phyloP scores from a whole-genome alignment of 441 rosid genomes.

The Gossypium schwendimanii region DNA sequence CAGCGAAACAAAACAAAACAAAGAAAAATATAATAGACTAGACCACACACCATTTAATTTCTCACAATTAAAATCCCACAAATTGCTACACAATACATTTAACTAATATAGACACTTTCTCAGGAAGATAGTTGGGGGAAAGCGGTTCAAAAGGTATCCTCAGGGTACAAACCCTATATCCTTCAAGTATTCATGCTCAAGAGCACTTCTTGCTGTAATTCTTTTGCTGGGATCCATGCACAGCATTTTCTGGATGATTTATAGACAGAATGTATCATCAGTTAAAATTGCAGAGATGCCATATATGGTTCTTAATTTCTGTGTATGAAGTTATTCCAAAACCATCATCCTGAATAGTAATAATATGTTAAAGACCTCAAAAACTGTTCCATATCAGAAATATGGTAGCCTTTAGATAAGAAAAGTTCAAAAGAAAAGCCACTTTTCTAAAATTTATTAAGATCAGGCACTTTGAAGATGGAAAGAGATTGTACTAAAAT shows the following conservation, averaged over 20 bases:
- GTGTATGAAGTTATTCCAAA: not conserved
- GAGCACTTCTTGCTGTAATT: slow-evolving; percentile 79
- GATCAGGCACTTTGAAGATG: not conserved
- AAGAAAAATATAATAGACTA: not conserved
- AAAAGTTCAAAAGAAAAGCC: not conserved
- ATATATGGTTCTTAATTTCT: not conserved
- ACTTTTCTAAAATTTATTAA: not conserved
- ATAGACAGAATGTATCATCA: slow-evolving; percentile 12
- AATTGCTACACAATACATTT: slow-evolving; percentile 16
- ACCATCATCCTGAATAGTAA: too few relatives aligned
- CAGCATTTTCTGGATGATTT: slow-evolving; percentile 70
- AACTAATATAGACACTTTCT: slow-evolving; percentile 19
- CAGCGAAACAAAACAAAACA: not conserved
- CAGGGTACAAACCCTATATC: slow-evolving; percentile 70
- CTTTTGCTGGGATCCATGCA: slow-evolving; percentile 82
- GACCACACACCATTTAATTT: slow-evolving; percentile 9
- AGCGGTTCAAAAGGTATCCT: not conserved
- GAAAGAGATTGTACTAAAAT: not conserved
- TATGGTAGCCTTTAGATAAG: not conserved
- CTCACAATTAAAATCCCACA: slow-evolving; percentile 24
- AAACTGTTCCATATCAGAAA: not conserved
- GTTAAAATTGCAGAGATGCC: not conserved
- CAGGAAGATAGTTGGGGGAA: not conserved
- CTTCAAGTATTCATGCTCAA: slow-evolving; percentile 90
- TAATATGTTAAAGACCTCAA: not conserved